Base-by-base conservation (phyloP, 331 rosid genomes). In the Stylosanthes scabra region DNA sequence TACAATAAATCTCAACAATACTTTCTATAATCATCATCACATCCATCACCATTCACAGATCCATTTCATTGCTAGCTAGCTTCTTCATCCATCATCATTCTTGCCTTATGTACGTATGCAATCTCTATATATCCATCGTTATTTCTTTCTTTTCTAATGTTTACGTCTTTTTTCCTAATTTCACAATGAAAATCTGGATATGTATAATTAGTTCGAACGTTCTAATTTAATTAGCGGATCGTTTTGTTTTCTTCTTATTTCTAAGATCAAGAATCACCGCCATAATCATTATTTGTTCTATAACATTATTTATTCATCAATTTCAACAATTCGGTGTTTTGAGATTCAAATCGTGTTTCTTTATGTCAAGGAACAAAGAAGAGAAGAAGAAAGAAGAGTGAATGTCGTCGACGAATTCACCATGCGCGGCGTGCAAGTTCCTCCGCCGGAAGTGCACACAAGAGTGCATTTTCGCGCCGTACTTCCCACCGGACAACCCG, bases 341-440 rank as follows among this genome's bases (percentile, higher is more conserved):
- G 25, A 20, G 1, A 20, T 20, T 20, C 25, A 20, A 20, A 20
- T 20, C 25, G 25, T 20, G 25, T 20, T 20, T 20, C 25, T 20
- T 20, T 0, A 20, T 20, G 0, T 20, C 25, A 20, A 20, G 25
- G 25, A 20, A 20, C 25, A 20, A 20, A 20, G 25, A 20, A 20
- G 37, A 31, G 34, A 31, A 5, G 5, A 5, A 3, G 37, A 31
- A 31, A 5, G 5, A 31, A 31, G 5, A 1, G 28, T 6, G 37
- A 60, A 66, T 76, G 84, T 65, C 88, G 9, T 68, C 83, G 10
- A 78, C 90, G 4, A 86, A 81, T 57, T 66, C 96, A 0, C 93
- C 93, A 9, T 90, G 98, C 69, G 97, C 97, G 1, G 98, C 97
- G 20, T 93, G 98, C 78, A 93, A 91, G 77, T 82, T 73, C 29